phyloP scores from a whole-genome alignment of 2,329 filamentous ascomycete species.

The Dothistroma pini region DNA sequence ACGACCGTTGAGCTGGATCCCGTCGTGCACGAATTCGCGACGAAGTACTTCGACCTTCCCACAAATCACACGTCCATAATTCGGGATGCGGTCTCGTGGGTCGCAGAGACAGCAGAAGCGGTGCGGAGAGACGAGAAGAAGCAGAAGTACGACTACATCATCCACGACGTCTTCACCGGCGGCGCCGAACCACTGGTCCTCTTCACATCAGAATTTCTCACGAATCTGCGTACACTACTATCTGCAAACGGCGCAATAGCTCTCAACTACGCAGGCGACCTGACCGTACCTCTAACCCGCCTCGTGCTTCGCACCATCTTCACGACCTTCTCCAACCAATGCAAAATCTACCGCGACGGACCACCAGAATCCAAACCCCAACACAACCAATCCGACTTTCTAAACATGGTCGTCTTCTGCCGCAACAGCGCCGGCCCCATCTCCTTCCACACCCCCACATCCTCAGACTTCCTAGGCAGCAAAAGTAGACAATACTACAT shows the following conservation, averaged over 20 bases:
- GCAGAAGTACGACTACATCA: conserved; percentile 82
- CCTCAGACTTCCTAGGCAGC: conserved; percentile 69
- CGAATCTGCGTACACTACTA: conserved; percentile 66
- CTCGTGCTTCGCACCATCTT: conserved; percentile 80
- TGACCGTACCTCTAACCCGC: conserved; percentile 69
- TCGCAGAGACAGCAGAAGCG: conserved; percentile 47
- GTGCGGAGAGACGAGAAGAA: neutral
- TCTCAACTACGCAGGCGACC: conserved; percentile 94
- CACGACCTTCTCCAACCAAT: conserved; percentile 66
- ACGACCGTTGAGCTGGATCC: conserved; percentile 96
- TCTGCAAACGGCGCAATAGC: conserved; percentile 78
- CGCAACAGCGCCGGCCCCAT: conserved; percentile 53
- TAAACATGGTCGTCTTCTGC: conserved; percentile 97
- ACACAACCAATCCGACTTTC: conserved; percentile 62
- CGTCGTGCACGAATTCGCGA: conserved; percentile 77
- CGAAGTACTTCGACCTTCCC: conserved; percentile 76
- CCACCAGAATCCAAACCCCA: conserved; percentile 43
- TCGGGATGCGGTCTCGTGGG: conserved; percentile 73
- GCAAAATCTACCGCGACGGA: conserved; percentile 83
- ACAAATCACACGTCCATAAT: conserved; percentile 75
- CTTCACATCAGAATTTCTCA: conserved; percentile 82
- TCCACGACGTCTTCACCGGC: conserved; percentile 97
- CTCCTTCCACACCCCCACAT: conserved; percentile 62
- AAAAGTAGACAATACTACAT: conserved; percentile 67
- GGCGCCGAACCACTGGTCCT: conserved; percentile 85